Conservation (phyloP, 306 rosid species). For the Quercus gilva region DNA sequence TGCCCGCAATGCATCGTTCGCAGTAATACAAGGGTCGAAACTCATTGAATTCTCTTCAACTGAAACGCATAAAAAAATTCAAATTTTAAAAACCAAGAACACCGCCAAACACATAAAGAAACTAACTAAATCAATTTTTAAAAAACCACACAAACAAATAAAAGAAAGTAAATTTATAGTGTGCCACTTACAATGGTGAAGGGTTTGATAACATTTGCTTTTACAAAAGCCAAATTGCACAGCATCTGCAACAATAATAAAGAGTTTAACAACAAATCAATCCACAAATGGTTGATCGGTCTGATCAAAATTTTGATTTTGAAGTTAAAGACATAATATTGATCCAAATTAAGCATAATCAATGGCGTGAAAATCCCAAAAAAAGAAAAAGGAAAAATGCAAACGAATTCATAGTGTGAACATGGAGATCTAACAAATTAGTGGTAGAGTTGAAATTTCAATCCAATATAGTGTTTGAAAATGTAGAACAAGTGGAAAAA, state of each 20-base stretch:
- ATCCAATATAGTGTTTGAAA: neutral
- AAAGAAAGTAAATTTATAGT: neutral
- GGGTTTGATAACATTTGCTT: slow-evolving; percentile 32
- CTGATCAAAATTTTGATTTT: neutral
- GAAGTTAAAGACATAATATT: neutral
- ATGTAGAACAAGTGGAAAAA: neutral
- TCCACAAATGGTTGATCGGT: neutral
- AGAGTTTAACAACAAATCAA: neutral
- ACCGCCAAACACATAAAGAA: neutral
- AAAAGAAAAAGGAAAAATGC: neutral
- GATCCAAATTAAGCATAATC: neutral
- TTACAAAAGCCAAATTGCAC: slow-evolving; percentile 17
- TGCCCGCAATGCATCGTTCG: slow-evolving; percentile 40
- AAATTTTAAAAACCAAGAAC: neutral
- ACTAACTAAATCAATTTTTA: neutral
- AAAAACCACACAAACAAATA: too few species aligned
- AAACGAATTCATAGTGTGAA: neutral
- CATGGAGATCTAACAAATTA: too few species aligned
- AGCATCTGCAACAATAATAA: slow-evolving; percentile 42
- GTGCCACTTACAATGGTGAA: slow-evolving; percentile 38
- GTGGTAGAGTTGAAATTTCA: too few species aligned
- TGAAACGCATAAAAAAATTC: slow-evolving; percentile 2
- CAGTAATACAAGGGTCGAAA: slow-evolving; percentile 34
- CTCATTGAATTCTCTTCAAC: slow-evolving; percentile 22
- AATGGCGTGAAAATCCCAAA: slow-evolving; percentile 13